Conservation (phyloP, 345 rosid genomes). For the Syzygium grande region DNA sequence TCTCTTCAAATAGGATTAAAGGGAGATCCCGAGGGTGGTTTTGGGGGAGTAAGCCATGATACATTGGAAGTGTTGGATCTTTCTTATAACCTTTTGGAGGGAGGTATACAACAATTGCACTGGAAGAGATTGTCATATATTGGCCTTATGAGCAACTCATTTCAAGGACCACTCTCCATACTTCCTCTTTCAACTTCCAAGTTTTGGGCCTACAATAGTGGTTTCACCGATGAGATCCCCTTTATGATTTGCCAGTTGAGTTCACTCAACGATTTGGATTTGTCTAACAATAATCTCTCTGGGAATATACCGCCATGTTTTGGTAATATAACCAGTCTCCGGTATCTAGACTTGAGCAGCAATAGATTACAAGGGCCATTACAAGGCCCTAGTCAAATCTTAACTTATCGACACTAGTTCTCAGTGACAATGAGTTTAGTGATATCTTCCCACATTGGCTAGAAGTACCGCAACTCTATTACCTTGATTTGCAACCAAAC, state of each 20-base stretch:
- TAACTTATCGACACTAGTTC: not conserved
- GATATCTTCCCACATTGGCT: not conserved
- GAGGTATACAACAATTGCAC: not conserved
- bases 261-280: not conserved
- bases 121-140: rapidly evolving
- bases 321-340: not conserved
- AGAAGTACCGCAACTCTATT: rapidly evolving
- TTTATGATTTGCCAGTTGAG: not conserved
- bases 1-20: not conserved
- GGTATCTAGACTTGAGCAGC: not conserved
- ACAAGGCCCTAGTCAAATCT: not conserved
- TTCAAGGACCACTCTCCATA: not conserved
- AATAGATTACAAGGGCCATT: not conserved
- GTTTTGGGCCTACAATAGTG: rapidly evolving
- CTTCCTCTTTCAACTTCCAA: rapidly evolving
- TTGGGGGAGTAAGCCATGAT: not conserved
- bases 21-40: not conserved
- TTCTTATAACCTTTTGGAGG: not conserved
- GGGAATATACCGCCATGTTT: not conserved
- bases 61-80: rapidly evolving
- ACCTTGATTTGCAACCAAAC: not conserved
- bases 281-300: not conserved
- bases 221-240: not conserved
- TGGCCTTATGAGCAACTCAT: rapidly evolving
- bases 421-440: not conserved